Conservation (phyloP, 1,139 yeast species). For the Candida pseudocylindracea region DNA sequence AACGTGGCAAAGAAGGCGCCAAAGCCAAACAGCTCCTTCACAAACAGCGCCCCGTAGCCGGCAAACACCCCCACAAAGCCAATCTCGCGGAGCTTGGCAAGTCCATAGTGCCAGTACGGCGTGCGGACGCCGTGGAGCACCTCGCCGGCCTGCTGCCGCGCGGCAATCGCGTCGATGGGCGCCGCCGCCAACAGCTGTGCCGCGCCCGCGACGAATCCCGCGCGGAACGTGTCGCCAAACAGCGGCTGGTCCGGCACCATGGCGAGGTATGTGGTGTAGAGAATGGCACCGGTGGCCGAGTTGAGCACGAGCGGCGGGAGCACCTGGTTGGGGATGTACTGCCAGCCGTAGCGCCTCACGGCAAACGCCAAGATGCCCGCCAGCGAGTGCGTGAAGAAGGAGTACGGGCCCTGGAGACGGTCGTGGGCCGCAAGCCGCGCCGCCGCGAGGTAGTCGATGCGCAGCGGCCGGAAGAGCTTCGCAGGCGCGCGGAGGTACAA, state of each 20-base stretch:
- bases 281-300: constrained; percentile 65
- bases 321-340: constrained; percentile 62
- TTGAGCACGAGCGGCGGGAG: constrained; percentile 78
- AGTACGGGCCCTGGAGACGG: constrained; percentile 34
- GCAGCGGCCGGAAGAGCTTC: constrained; percentile 71
- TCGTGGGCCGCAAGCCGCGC: constrained; percentile 35
- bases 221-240: constrained; percentile 38
- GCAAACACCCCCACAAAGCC: constrained; percentile 80
- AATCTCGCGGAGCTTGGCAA: constrained; percentile 41
- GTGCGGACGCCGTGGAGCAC: constrained; percentile 44
- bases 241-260: constrained; percentile 14
- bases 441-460: constrained; percentile 66
- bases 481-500: constrained; percentile 67
- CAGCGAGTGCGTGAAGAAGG: constrained; percentile 52
- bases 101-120: constrained; percentile 60
- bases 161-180: constrained; percentile 78
- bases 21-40: constrained; percentile 73
- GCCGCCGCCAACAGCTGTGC: constrained; percentile 85
- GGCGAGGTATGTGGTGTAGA: constrained; percentile 62
- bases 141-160: constrained; percentile 61
- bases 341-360: constrained; percentile 63
- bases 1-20: constrained; percentile 73
- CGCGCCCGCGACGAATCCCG: constrained; percentile 75
- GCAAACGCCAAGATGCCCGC: constrained; percentile 54
- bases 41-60: constrained; percentile 54